These are phyloP conservation scores for Didymella pinodella DNA, from an alignment of 2,329 filamentous ascomycete genomes.

Conservation along the genomic window DNA sequence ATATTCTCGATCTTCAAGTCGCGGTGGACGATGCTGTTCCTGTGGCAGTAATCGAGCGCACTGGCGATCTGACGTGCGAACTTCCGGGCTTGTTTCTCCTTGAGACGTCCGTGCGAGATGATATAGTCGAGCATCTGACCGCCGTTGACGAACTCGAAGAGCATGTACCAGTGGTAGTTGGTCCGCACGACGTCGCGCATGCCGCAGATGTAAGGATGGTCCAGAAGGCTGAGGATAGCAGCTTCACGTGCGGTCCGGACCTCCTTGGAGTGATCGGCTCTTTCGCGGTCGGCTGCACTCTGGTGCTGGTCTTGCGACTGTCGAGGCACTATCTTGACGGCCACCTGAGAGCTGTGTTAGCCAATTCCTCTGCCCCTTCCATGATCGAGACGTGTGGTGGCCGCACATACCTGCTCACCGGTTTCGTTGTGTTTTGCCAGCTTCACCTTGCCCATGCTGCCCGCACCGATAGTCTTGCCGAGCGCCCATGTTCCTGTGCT, in stretches of 20 bases:
- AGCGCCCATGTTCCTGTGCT: conserved; percentile 89
- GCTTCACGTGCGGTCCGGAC: conserved; percentile 93
- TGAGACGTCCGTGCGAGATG: conserved; percentile 95
- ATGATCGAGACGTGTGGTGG: no score
- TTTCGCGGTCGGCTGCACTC: conserved; percentile 76
- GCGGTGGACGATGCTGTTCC: conserved; percentile 97
- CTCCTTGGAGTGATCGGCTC: conserved; percentile 95
- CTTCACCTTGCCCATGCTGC: conserved; percentile 99
- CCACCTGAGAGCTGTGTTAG: conserved; percentile 67
- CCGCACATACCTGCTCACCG: conserved; percentile 78
- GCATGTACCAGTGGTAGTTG: conserved; percentile 99
- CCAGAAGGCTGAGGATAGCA: conserved; percentile 91
- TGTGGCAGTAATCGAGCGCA: conserved; percentile 94
- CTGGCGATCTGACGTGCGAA: conserved; percentile 98
- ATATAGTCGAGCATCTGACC: conserved; percentile 99
- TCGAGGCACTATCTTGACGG: conserved; percentile 95
- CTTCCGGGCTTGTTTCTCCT: conserved; percentile 97
- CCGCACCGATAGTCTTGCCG: conserved; percentile 95
- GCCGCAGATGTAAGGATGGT: conserved; percentile 94
- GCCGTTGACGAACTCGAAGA: conserved; percentile 98
- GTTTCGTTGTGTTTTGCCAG: conserved; percentile 89
- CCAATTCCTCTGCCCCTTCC: background rate
- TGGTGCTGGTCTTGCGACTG: conserved; percentile 86
- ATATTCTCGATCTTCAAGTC: conserved; percentile 99
- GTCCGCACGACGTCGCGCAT: conserved; percentile 95